phyloP scores from a whole-genome alignment of 2,329 filamentous ascomycete genomes.

The Exophiala mesophila region DNA sequence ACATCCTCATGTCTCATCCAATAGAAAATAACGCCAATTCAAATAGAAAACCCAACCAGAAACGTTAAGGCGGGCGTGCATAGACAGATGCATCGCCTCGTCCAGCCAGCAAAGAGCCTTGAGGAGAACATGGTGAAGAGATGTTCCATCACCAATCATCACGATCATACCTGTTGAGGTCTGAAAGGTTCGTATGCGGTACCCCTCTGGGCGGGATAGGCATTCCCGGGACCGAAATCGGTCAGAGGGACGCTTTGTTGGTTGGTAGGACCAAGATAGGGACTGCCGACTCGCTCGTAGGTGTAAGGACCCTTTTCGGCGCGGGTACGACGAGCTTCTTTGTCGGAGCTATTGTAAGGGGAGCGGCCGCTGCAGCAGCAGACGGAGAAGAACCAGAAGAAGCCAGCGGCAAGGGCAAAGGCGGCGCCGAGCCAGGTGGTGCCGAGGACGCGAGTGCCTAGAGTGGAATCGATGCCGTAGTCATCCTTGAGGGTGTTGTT shows the following conservation, averaged over 20 bases:
- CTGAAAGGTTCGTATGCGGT: constrained; percentile 24
- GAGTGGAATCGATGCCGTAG: constrained; percentile 63
- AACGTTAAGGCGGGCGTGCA: too few species aligned
- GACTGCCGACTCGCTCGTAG: constrained; percentile 50
- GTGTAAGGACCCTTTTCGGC: constrained; percentile 59
- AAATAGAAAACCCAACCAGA: too few species aligned
- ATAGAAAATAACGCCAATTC: too few species aligned
- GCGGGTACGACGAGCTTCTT: constrained; percentile 31
- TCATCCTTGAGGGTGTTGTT: constrained; percentile 57
- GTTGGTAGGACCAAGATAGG: constrained; percentile 25
- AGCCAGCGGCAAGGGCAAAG: constrained; percentile 66
- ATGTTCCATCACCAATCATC: background rate
- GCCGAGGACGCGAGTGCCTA: constrained; percentile 67
- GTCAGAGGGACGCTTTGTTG: constrained; percentile 25
- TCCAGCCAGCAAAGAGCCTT: too few species aligned
- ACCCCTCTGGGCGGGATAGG: constrained; percentile 9
- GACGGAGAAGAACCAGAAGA: constrained; percentile 89
- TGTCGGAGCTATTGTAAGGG: constrained; percentile 31
- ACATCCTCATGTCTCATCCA: too few species aligned
- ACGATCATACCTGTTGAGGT: constrained; percentile 13
- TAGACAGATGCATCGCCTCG: too few species aligned
- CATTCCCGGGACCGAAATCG: constrained; percentile 10
- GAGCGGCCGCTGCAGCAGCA: constrained; percentile 81
- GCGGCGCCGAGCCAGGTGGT: constrained; percentile 74
- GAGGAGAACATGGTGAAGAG: too few species aligned